These are phyloP conservation scores for Neurospora pannonica DNA, from an alignment of 495 filamentous ascomycete species.

Conservation along the genomic window DNA sequence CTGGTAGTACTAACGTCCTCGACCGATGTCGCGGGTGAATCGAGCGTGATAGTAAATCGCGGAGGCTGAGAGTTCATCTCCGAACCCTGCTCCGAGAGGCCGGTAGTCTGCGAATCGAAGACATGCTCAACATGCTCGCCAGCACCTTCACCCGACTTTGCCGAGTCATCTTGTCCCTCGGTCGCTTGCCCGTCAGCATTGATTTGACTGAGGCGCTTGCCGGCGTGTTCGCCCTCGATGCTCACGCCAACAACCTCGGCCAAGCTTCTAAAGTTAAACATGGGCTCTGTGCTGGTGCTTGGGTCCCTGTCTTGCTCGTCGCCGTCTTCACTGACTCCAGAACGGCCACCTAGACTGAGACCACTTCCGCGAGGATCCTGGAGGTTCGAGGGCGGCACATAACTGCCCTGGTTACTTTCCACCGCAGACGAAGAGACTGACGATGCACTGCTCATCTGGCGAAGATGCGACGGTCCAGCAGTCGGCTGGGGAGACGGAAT, in stretches of 20 bases:
- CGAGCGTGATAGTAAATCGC: constrained; percentile 30
- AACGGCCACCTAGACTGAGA: constrained; percentile 29
- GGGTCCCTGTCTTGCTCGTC: constrained; percentile 33
- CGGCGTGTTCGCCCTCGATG: constrained; percentile 32
- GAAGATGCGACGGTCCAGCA: constrained; percentile 55
- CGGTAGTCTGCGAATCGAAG: not conserved
- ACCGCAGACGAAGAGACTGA: constrained; percentile 67
- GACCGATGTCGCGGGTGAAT: constrained; percentile 21
- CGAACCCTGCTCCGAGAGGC: not conserved
- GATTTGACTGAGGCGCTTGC: constrained; percentile 17
- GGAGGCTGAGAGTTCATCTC: constrained; percentile 16
- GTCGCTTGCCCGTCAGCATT: constrained; percentile 11
- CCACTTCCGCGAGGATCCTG: constrained; percentile 40
- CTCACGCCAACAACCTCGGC: constrained; percentile 68
- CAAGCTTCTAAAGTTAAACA: constrained; percentile 88
- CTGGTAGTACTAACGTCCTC: constrained; percentile 10
- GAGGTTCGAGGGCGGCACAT: constrained; percentile 27
- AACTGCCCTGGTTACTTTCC: constrained; percentile 53
- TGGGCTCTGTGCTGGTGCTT: constrained; percentile 54
- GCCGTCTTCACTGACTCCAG: constrained; percentile 27
- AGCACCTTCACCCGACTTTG: not conserved
- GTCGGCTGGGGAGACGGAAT: constrained; percentile 31
- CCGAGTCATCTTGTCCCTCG: not conserved
- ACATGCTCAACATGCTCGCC: constrained; percentile 3
- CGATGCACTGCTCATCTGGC: constrained; percentile 75